Base-by-base conservation (phyloP, 192 early-diverging fungal species). In the Coemansia sp. region DNA sequence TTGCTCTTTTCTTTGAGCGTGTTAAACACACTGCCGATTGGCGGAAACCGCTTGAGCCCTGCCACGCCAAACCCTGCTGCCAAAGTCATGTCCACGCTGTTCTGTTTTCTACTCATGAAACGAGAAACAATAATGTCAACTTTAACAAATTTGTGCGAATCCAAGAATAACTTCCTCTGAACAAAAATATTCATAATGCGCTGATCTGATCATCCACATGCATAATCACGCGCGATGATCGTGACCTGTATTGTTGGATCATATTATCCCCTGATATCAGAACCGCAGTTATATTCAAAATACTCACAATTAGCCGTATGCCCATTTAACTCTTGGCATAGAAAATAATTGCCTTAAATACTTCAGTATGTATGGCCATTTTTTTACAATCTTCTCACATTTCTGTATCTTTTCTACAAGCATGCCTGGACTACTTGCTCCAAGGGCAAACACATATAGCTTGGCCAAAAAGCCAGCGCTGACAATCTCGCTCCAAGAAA, bases 41-140 rank as follows among this genome's bases (percentile, higher is more conserved):
- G 35, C 2, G 69, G 69, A 54, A 71, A 71, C 41, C 69, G 69
- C 69, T 65, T 71, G 27, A 61, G 9, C 4, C 69, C 69, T 4
- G 69, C 68, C 7, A 48, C 45, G 14, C 61, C 60, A 14, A 69
- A 37, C 10, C 52, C 68, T 45, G 51, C 60, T 22, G 29, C 25
- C 25, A 55, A 55, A 25, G 7, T n/a, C 23, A 26, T 29, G 26
- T 26, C 27, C n/a, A 17, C 27, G 27, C 5, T n/a, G 9, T 55
- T 55, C 12, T 16, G n/a, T 17, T 55, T 29, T 26, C 8, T 35
- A 14, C 16, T 16, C 53, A 55, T 55, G 6, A 53, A 53, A 55
- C n/a, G 27, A 22, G 7, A 55, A 29, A 55, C 2, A 29, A 29
- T 16, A 26, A 55, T 14, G 51, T 26, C 22, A 53, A 53, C 9